Base-by-base conservation (phyloP, 139 green algal genomes). In the Cymbomonas tetramitiformis region DNA sequence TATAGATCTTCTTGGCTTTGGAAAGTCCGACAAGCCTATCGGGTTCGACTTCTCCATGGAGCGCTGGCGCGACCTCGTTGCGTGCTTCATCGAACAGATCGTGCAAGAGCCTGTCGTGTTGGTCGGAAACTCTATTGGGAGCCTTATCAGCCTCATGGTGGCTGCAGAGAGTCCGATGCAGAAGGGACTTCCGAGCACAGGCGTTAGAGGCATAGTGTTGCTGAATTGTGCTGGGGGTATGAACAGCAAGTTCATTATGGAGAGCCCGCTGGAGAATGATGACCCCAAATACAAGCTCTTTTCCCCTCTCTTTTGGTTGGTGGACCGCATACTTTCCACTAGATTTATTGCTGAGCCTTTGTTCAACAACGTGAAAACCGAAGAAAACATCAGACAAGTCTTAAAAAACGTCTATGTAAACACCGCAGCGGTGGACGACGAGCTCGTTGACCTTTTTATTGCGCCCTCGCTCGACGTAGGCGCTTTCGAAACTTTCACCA, bases 71-170 rank as follows among this genome's bases (percentile, higher is more conserved):
- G 64, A 67, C 23, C 60, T 61, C 56, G 25, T 69, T 0, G 10
- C 72, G 1, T 80, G 86, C 61, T 94, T 94, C 51, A 33, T 79
- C 28, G 46, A 46, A 9, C 72, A 90, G 30, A 75, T 95, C n/a
- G 83, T 95, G 15, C 46, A 64, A 7, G 30, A 58, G 2, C 87
- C 79, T 1, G 86, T 81, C 3, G 76, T 97, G 12, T 38, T 94
- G 1, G 86, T 78, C 3, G 91, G 91, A 46, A 98, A 98, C 82
- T 94, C 82, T 31, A 96, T 98, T 51, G 91, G 91, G 3, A 76
- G 58, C 25, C 65, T 94, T 6, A 67, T 73, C 1, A 71, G 57
- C 19, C 69, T 93, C 15, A 77, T 80, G 71, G 81, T 66, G 24
- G 55, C 46, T 30, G 62, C 69, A 46, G 58, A 51, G 54, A n/a